Evolutionary conservation across 306 rosid species (phyloP), one percentile per base, ranked within the genome.

Genomic region (Mimosa pudica): DNA sequence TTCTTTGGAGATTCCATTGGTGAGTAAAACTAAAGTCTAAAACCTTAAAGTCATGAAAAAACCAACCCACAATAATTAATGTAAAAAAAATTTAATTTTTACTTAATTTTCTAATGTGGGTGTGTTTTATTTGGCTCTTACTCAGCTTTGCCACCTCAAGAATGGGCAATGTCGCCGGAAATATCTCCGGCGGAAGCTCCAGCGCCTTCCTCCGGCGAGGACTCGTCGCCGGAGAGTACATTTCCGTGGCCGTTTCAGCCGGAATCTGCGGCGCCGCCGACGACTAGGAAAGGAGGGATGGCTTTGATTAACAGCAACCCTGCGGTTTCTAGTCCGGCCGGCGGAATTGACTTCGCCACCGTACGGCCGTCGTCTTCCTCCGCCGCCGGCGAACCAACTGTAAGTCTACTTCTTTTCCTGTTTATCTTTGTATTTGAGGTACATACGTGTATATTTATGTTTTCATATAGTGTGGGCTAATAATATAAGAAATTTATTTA

Each of bases 231-330:
- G 33, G 82, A 94, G 0, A 92, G 97, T 13, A 54, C 86, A 63
- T 89, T 82, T 63, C 88, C 95, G 35, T 92, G 98, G 98, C 98
- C 98, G 24, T 91, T 91, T 73, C 93, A 86, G 88, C 84, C 76
- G 7, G 89, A 74, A 45, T 75, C 94, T 0, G 75, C 90, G 1
- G 85, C 83, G 36, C 88, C 90, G 16, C n/a, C 52, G 8, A 17
- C 89, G 16, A 68, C 52, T 7, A 17, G 30, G 5, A 68, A 68
- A 44, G 73, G 63, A 84, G 84, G 89, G 42, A 82, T 91, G 81
- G 94, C 98, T 10, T 95, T 95, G 54, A 95, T 95, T 57, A 92
- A 95, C 86, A 95, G 98, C 74, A 95, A 95, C 64, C 98, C 98
- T 64, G 98, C 98, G 17, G 96, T 89, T 79, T 98, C 98, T 80